Evolutionary conservation across 345 rosid genomes (phyloP).

Genomic region (Gossypium raimondii): DNA sequence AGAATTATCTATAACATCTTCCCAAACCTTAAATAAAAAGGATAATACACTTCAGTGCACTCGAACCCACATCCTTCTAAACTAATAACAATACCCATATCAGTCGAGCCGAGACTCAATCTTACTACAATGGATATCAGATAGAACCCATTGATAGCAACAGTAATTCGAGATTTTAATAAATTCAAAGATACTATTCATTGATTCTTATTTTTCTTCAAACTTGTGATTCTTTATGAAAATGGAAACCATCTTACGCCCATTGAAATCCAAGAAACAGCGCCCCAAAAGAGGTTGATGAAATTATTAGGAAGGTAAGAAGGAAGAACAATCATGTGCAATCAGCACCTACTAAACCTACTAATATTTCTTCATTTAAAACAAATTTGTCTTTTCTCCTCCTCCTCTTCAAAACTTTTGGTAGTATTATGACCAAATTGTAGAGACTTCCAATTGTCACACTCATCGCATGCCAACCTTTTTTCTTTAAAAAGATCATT

Average conservation of each 20-base stretch:
- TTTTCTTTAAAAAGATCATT: too few relatives aligned
- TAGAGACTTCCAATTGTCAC: background rate
- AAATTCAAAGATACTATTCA: too few relatives aligned
- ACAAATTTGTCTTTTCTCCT: background rate
- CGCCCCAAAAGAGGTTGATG: background rate
- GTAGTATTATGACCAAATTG: background rate
- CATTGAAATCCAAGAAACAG: background rate
- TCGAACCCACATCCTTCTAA: fast-evolving
- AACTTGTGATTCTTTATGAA: too few relatives aligned
- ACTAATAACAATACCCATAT: fast-evolving
- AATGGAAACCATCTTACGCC: background rate
- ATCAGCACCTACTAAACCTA: background rate
- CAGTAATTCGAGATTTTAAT: too few relatives aligned
- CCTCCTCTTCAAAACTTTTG: background rate
- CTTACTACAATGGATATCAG: too few relatives aligned
- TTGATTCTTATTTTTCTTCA: too few relatives aligned
- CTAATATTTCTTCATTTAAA: background rate
- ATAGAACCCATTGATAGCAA: too few relatives aligned
- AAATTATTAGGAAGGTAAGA: background rate
- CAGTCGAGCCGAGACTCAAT: too few relatives aligned
- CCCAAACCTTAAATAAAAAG: too few relatives aligned
- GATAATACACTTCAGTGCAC: too few relatives aligned
- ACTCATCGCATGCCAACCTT: background rate
- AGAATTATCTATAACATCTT: fast-evolving
- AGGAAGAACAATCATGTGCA: background rate